Base-by-base conservation (phyloP, 805 yeast species). In the Dipodascus geniculatus region DNA sequence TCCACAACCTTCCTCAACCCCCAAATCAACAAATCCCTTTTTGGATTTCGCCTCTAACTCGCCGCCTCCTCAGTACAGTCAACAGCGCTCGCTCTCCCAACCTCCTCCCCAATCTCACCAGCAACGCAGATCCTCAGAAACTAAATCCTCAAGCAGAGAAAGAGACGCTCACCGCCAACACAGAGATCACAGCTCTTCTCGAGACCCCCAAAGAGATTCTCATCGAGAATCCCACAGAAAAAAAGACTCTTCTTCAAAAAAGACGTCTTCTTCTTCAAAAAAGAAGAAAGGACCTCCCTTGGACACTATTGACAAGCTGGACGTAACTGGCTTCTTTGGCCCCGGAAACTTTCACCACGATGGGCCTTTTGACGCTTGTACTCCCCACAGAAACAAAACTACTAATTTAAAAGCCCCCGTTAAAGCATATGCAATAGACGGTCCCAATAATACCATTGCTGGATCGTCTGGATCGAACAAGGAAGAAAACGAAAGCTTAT, bases 361-460 rank as follows among this genome's bases (percentile, higher is more conserved):
- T 70, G 99, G 99, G 9, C 99, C 99, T 14, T 93, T 93, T 67
- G 99, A 93, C 67, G 99, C 99, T 1, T 91, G 98, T 68, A 86
- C 95, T 2, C 98, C 99, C 4, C 96, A 87, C 68, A 81, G 98
- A 67, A 93, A 93, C 70, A 86, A 85, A 70, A 72, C 71, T 53
- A 42, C 57, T 58, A 73, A 75, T 19, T 82, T 6, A 17, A 38
- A 81, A 49, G 96, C 98, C 0, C 99, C 99, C 2, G 96, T 93
- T 16, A 74, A 81, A 72, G 99, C 99, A 0, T 93, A 90, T 76
- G 96, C 97, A 0, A 86, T 78, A 3, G 96, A 91, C 69, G 97
- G 98, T 0, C 96, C 98, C 58, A 93, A 93, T 70, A 85, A 80
- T 63, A 78, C 91, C 3, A 82, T 91, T 56, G 79, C 79, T 61